Evolutionary conservation across 192 early-diverging fungal species (phyloP).

Genomic region (Rhizophagus clarus): DNA sequence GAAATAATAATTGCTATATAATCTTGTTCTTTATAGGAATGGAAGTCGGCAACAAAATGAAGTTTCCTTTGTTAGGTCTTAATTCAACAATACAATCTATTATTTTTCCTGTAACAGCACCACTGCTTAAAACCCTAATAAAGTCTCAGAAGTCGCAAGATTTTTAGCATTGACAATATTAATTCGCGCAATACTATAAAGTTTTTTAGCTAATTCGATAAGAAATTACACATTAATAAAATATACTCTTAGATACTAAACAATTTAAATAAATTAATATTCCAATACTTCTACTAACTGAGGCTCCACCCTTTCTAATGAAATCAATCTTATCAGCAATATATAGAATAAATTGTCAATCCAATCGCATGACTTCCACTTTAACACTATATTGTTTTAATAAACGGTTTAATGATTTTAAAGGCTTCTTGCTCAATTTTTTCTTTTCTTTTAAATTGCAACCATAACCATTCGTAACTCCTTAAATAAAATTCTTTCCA

Average conservation of each 20-base stretch:
- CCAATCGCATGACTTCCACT: not conserved
- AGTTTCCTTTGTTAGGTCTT: constrained; percentile 61
- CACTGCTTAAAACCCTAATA: constrained; percentile 49
- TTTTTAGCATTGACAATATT: constrained; percentile 70
- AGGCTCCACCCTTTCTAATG: not conserved
- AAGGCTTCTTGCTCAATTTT: constrained; percentile 16
- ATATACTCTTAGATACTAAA: no score
- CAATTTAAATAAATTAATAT: not conserved
- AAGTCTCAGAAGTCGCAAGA: constrained; percentile 61
- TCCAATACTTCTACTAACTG: not conserved
- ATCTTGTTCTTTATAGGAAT: constrained; percentile 38
- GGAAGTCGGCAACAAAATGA: constrained; percentile 58
- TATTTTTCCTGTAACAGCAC: constrained; percentile 5
- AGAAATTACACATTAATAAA: constrained; percentile 58
- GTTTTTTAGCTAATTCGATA: constrained; percentile 38
- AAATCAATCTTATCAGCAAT: not conserved
- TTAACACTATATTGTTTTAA: constrained; percentile 7
- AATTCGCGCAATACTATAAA: constrained; percentile 76
- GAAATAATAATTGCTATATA: not conserved
- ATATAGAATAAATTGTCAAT: not conserved
- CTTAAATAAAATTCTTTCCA: constrained; percentile 7
- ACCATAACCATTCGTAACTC: constrained; percentile 27
- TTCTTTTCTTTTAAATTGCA: constrained; percentile 22
- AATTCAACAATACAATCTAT: not conserved
- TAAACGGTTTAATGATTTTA: not conserved